Base-by-base conservation (phyloP, 2,329 filamentous ascomycete species). In the Beauveria sp. region DNA sequence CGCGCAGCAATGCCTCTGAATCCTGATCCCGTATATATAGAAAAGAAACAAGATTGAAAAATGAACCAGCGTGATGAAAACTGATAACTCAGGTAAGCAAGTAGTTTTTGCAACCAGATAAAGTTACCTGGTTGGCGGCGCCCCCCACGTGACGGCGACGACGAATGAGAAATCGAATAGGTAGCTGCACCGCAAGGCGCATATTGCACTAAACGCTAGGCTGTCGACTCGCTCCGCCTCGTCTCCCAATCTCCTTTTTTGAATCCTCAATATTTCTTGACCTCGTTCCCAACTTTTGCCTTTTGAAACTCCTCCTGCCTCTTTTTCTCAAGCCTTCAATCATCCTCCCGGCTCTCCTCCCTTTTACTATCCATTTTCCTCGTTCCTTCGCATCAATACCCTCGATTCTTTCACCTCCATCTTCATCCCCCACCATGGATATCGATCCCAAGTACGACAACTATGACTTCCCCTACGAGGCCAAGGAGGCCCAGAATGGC, bases 371-470 rank as follows among this genome's bases (percentile, higher is more conserved):
- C 26, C 26, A 6, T 14, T 20, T 26, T 38, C 10, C 49, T 26
- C 8, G n/a, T 50, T 20, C 18, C 28, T 26, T 43, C 45, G 49
- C 49, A 53, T 53, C 40, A 46, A 53, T 53, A 60, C 57, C 28
- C 52, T 61, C 52, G 22, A 43, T 38, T 46, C 16, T n/a, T 38
- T 47, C 52, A 20, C 38, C 64, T 59, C 43, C 46, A 24, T 30
- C 61, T 62, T 63, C 66, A 28, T 34, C 40, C 60, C 63, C 61
- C 70, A 74, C 72, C 70, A 79, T 85, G 78, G 78, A 85, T 74
- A 73, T 91, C 70, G 87, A 96, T 77, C 83, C 90, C 74, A 97
- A 96, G 79, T 96, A 98, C 81, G 95, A 98, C 79, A 76, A 96
- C 80, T 98, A 95, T 77, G 93, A 97, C 77, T 98, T 85, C 80